Conservation (phyloP, 805 yeast species). For the Candida odintsovae region DNA sequence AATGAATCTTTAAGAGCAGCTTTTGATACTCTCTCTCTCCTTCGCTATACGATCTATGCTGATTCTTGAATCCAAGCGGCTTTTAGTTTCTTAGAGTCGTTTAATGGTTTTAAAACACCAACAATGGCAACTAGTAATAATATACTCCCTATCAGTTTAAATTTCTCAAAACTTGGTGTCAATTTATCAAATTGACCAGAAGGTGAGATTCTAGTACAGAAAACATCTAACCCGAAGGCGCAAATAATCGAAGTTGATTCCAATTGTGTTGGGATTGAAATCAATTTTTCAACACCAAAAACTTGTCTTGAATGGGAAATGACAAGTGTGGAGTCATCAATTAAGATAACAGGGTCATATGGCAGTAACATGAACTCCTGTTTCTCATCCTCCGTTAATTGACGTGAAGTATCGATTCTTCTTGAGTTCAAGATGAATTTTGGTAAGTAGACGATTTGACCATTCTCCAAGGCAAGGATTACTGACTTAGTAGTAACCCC, state of each 20-base stretch:
- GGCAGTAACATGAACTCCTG: constrained; percentile 54
- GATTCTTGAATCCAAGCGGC: constrained; percentile 17
- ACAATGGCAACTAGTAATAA: constrained; percentile 41
- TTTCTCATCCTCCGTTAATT: constrained; percentile 45
- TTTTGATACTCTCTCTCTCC: too few species aligned
- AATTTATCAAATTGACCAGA: constrained; percentile 79
- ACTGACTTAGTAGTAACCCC: constrained; percentile 69
- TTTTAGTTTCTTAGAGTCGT: constrained; percentile 45
- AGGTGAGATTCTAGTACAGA: constrained; percentile 74
- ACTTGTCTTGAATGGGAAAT: constrained; percentile 48
- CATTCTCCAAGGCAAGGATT: constrained; percentile 49
- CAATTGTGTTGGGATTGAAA: constrained; percentile 54
- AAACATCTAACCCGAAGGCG: constrained; percentile 60
- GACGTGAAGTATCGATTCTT: constrained; percentile 48
- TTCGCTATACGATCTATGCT: background rate
- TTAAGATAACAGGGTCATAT: constrained; percentile 57
- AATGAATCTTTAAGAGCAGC: too few species aligned
- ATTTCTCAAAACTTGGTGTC: constrained; percentile 59
- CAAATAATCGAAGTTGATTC: constrained; percentile 81
- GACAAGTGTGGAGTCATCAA: constrained; percentile 38
- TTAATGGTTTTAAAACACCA: constrained; percentile 51
- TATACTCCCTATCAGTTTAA: constrained; percentile 57
- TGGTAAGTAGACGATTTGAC: constrained; percentile 67
- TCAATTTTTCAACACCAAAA: constrained; percentile 27
- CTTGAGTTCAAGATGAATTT: constrained; percentile 63